phyloP scores from a whole-genome alignment of 208 protist genomes.

The Novymonas esmeraldas region DNA sequence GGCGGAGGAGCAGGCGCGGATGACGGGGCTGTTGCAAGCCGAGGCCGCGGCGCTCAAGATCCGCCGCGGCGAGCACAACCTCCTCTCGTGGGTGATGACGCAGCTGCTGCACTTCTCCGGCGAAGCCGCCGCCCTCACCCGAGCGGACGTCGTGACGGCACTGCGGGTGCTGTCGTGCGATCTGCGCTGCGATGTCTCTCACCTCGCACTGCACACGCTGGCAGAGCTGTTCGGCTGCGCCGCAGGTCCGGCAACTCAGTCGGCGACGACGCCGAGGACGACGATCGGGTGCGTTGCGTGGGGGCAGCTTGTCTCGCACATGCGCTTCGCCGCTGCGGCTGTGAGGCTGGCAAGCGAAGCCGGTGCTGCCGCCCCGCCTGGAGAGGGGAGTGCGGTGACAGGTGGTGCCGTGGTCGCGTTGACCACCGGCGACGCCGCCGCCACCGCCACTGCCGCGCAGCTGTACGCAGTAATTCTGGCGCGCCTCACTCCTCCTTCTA shows the following conservation, averaged over 20 bases:
- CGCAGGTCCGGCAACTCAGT: background rate
- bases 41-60: constrained; percentile 19
- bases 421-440: background rate
- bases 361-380: background rate
- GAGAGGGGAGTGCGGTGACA: no score
- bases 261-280: no score
- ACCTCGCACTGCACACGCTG: constrained; percentile 13
- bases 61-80: constrained; percentile 29
- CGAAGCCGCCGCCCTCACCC: background rate
- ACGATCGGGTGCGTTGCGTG: constrained; percentile 38
- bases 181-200: constrained; percentile 11
- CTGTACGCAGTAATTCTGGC: constrained; percentile 9
- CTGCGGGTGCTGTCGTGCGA: constrained; percentile 19
- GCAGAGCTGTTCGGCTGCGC: constrained; percentile 11
- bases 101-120: constrained; percentile 26
- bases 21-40: constrained; percentile 4
- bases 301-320: constrained; percentile 32
- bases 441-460: background rate
- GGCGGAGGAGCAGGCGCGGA: background rate
- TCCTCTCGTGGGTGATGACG: constrained; percentile 29
- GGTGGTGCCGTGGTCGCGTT: no score
- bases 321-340: constrained; percentile 24
- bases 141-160: constrained; percentile 4
- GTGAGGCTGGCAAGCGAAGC: background rate
- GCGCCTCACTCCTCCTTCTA: constrained; percentile 3